A percentile compares a stretch with the other conserved stretches of the same genome.
phyloP scores from a whole-genome alignment of 257 asterid genomes.

The Jasminum sambac region DNA sequence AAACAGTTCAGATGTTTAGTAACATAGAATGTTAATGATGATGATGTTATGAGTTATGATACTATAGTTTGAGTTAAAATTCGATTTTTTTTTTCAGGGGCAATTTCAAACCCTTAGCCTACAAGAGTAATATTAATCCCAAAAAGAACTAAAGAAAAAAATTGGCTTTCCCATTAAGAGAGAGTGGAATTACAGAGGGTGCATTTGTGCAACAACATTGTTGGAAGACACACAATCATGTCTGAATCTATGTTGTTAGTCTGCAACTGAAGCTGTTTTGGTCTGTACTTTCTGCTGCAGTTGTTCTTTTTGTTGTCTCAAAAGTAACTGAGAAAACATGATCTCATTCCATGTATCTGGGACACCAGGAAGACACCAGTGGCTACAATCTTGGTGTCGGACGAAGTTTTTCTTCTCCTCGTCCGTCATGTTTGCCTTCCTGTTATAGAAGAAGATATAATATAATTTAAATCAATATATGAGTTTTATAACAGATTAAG shows the following conservation, averaged over 20 bases:
- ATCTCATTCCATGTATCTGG: slow-evolving; percentile 81
- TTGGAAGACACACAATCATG: background rate
- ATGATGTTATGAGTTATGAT: too few species aligned
- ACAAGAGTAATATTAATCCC: too few species aligned
- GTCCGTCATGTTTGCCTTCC: slow-evolving; percentile 43
- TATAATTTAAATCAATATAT: background rate
- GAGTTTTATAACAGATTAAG: background rate
- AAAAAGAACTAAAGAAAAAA: background rate
- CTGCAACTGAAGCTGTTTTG: background rate
- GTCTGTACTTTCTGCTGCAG: slow-evolving; percentile 12
- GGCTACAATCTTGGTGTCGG: slow-evolving; percentile 70
- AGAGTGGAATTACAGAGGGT: background rate
- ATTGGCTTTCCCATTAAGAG: background rate
- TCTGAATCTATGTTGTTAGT: background rate
- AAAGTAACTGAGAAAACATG: slow-evolving; percentile 54
- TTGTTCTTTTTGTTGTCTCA: slow-evolving; percentile 38
- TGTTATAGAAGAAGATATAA: background rate
- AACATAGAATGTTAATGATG: background rate
- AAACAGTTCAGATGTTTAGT: background rate
- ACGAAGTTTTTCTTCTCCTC: slow-evolving; percentile 42
- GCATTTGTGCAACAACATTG: background rate
- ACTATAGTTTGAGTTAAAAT: background rate
- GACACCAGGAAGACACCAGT: slow-evolving; percentile 88
- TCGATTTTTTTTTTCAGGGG: background rate
- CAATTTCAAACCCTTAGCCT: too few species aligned